These are phyloP conservation scores for Croton laevigatus DNA, from an alignment of 441 rosid species.

Conservation along the genomic window DNA sequence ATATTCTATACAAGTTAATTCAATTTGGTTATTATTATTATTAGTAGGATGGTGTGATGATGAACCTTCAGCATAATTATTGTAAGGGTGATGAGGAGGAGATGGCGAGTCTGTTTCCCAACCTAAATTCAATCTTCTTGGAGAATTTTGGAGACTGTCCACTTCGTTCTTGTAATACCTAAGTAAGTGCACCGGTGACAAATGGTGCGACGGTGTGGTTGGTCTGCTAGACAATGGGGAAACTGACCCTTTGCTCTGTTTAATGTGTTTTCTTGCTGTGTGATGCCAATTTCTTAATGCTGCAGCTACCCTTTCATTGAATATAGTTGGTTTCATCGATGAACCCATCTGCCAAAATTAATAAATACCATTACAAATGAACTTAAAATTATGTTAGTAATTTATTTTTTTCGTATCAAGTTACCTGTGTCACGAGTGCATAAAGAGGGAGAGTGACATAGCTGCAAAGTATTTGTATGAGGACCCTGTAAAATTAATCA, in stretches of 20 bases:
- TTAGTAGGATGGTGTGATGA: slow-evolving; percentile 12
- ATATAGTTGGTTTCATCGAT: slow-evolving; percentile 77
- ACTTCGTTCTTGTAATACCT: slow-evolving; percentile 38
- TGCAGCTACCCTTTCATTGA: slow-evolving; percentile 67
- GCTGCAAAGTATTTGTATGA: slow-evolving; percentile 75
- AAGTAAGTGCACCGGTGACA: slow-evolving; percentile 72
- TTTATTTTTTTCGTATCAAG: not conserved
- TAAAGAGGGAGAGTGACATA: slow-evolving; percentile 86
- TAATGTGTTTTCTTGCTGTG: slow-evolving; percentile 58
- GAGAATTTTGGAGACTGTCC: slow-evolving; percentile 42
- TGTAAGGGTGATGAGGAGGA: slow-evolving; percentile 12
- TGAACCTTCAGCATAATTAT: not conserved
- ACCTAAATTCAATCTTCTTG: slow-evolving; percentile 38
- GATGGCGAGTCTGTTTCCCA: slow-evolving; percentile 51
- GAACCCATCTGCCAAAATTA: slow-evolving; percentile 73
- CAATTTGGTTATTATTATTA: not conserved
- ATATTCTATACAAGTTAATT: not conserved
- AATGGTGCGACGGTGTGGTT: slow-evolving; percentile 48
- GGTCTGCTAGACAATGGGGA: slow-evolving; percentile 71
- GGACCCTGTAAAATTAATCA: slow-evolving; percentile 40
- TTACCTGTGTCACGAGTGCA: slow-evolving; percentile 82
- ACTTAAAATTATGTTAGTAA: too few relatives aligned
- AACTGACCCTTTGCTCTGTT: slow-evolving; percentile 43
- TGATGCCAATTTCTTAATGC: slow-evolving; percentile 80
- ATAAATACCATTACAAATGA: not conserved